phyloP scores from a whole-genome alignment of 805 yeast genomes.

The Martiniozyma abietophila region DNA sequence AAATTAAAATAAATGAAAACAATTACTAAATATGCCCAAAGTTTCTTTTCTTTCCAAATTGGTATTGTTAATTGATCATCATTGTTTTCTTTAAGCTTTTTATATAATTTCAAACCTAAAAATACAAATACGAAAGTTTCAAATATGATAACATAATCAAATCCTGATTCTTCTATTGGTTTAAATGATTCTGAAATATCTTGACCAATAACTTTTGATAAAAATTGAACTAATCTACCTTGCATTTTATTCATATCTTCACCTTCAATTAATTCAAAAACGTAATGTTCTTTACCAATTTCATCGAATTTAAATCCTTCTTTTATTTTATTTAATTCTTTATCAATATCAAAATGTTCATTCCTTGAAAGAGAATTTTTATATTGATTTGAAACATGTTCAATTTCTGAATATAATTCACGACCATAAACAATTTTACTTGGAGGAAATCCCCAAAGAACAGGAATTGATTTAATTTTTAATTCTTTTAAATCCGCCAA shows the following conservation, averaged over 20 bases:
- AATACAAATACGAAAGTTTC: slow-evolving; percentile 8
- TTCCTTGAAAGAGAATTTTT: slow-evolving; percentile 1
- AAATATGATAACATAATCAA: slow-evolving; percentile 6
- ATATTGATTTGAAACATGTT: slow-evolving; percentile 1
- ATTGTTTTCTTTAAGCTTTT: slow-evolving; percentile 1
- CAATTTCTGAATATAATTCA: slow-evolving; percentile 2
- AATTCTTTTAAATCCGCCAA: slow-evolving; percentile 31
- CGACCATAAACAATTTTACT: slow-evolving; percentile 10
- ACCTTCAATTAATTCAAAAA: slow-evolving; percentile 10
- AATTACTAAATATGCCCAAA: slow-evolving; percentile 26
- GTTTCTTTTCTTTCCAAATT: slow-evolving; percentile 8
- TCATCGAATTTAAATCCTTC: slow-evolving; percentile 6
- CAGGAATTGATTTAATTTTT: slow-evolving; percentile 47
- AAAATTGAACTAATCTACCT: slow-evolving; percentile 6
- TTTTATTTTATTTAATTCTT: neutral
- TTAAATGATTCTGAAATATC: slow-evolving; percentile 7
- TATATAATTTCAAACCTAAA: slow-evolving; percentile 7
- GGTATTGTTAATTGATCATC: neutral
- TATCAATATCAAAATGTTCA: slow-evolving; percentile 5
- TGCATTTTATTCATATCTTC: slow-evolving; percentile 10
- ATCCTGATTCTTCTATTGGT: neutral
- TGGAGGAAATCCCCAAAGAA: slow-evolving; percentile 53
- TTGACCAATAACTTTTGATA: slow-evolving; percentile 3
- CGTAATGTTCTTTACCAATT: slow-evolving; percentile 13
- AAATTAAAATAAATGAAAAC: slow-evolving; percentile 34